Base-by-base conservation (phyloP, 192 early-diverging fungal species). In the Geosiphon pyriformis region DNA sequence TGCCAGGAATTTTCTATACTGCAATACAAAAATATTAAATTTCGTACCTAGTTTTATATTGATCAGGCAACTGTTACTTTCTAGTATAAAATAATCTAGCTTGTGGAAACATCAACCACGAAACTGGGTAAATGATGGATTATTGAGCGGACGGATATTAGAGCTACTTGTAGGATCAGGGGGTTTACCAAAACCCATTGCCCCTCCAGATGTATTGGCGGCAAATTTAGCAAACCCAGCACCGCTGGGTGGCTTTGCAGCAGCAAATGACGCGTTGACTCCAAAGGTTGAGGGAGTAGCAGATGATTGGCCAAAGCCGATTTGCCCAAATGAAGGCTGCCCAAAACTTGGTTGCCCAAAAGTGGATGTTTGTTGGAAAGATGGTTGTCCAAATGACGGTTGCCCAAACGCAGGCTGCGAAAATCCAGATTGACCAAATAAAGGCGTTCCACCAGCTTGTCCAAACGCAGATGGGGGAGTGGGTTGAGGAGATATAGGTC, bases 191-290 rank as follows among this genome's bases (percentile, higher is more conserved):
- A 42, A 42, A 10, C 37, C 37, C 6, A 42, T 15, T 10, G 37
- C 37, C 6, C 37, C 37, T 10, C 7, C 37, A 42, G 15, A 10
- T 42, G 7, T 15, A 42, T 15, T 42, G 15, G 37, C 37, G 15
- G 37, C 37, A 15, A 42, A 55, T 55, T 23, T 55, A 12, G 53
- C 53, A 55, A 55, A 55, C 25, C 53, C 53, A 55, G 18, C 53
- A 55, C 22, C 25, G 12, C 22, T 4, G 12, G 53, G 53, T 12
- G 53, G 10, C 25, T 55, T 55, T 23, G 23, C 12, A 23, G 52
- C 6, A 54, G 53, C 12, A 11, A 27, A 29, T 11, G 53, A 20
- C 12, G 53, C 18, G 23, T 26, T 20, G 18, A 23, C 27, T 1
- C 53, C 53, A 55, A 55, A 55, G 12, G 53, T 12, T 55, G 53